Conservation (phyloP, 805 yeast genomes). For the Zygosaccharomyces bisporus region DNA sequence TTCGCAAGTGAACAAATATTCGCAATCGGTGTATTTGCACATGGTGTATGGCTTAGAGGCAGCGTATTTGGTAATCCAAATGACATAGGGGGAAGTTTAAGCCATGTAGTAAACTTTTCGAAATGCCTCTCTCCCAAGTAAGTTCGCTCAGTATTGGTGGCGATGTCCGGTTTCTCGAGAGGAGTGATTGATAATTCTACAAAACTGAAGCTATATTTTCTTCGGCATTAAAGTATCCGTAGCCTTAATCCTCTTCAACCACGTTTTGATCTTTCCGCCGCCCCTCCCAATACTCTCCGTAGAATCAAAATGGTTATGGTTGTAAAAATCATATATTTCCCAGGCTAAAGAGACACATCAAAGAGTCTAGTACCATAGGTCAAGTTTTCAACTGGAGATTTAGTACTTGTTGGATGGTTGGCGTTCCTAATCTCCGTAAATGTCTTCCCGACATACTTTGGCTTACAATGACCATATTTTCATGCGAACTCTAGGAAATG, state of each 20-base stretch:
- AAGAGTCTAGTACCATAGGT: conserved; percentile 3
- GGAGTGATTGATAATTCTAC: conserved; percentile 16
- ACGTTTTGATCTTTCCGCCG: not conserved
- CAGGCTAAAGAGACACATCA: conserved; percentile 7
- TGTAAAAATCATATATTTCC: conserved; percentile 2
- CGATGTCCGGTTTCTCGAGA: conserved; percentile 11
- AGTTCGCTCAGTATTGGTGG: conserved; percentile 6
- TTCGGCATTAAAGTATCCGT: no score
- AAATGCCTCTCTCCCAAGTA: conserved; percentile 3
- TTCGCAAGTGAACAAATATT: conserved; percentile 11
- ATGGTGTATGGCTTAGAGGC: conserved; percentile 13
- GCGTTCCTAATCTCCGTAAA: conserved; percentile 5
- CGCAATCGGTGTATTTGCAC: conserved; percentile 16
- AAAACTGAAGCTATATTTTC: conserved; percentile 12
- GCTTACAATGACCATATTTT: conserved; percentile 1
- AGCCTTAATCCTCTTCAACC: not conserved
- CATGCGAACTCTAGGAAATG: conserved; percentile 2
- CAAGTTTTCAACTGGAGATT: conserved; percentile 6
- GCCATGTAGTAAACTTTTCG: conserved; percentile 15
- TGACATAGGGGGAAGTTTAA: conserved; percentile 16
- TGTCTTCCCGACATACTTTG: conserved; percentile 11
- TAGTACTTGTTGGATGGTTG: conserved; percentile 8
- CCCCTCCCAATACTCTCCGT: conserved; percentile 5
- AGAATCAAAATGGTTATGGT: not conserved
- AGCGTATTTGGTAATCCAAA: conserved; percentile 19